Conservation (phyloP, 305 asterid species). For the Ruellia speciosa region DNA sequence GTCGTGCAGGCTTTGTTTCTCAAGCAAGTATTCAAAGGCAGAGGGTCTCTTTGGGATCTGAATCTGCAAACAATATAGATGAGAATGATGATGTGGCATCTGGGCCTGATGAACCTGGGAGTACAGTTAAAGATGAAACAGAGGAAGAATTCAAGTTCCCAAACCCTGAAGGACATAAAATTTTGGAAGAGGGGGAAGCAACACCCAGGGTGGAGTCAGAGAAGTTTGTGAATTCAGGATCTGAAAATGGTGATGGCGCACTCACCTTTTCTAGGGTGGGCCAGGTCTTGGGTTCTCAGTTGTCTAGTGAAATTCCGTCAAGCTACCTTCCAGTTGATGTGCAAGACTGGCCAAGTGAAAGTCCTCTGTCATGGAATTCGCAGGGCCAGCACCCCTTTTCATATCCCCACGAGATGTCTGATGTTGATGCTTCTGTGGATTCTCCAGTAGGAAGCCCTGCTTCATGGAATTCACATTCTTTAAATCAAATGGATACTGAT, state of each 20-base stretch:
- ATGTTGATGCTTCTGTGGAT: conserved; percentile 60
- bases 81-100: conserved; percentile 41
- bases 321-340: conserved; percentile 40
- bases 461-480: conserved; percentile 72
- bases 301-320: conserved; percentile 41
- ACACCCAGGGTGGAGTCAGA: conserved; percentile 34
- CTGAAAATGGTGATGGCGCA: conserved; percentile 51
- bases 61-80: conserved; percentile 32
- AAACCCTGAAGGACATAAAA: conserved; percentile 27
- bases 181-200: conserved; percentile 36
- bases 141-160: conserved; percentile 39
- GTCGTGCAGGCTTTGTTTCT: conserved; percentile 43
- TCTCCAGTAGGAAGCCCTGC: conserved; percentile 73
- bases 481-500: conserved; percentile 59
- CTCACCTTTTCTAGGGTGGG: conserved; percentile 45
- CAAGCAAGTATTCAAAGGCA: conserved; percentile 39
- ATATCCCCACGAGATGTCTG: conserved; percentile 62
- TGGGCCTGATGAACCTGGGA: conserved; percentile 36
- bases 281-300: conserved; percentile 52
- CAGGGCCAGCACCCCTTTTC: conserved; percentile 45
- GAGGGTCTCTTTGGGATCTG: conserved; percentile 31
- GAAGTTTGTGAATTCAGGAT: conserved; percentile 43
- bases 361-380: conserved; percentile 64
- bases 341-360: conserved; percentile 67
- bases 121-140: conserved; percentile 23